These are phyloP conservation scores for Coniella vitis DNA, from an alignment of 2,329 filamentous ascomycete genomes.

Conservation along the genomic window DNA sequence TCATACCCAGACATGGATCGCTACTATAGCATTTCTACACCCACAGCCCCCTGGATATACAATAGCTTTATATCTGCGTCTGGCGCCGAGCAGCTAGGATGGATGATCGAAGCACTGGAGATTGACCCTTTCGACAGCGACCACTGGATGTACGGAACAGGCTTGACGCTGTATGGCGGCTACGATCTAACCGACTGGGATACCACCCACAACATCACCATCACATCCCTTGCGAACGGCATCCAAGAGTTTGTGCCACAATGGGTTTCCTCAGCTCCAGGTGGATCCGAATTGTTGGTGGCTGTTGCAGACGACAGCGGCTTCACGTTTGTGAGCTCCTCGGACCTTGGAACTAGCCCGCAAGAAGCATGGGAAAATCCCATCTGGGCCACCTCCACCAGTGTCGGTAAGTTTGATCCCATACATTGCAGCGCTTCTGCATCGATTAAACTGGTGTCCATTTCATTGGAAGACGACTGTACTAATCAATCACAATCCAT, in stretches of 20 bases:
- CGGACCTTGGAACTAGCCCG: constrained; percentile 34
- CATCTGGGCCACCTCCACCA: constrained; percentile 36
- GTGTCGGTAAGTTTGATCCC: constrained; percentile 28
- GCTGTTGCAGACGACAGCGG: constrained; percentile 46
- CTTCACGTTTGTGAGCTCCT: constrained; percentile 37
- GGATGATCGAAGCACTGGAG: constrained; percentile 54
- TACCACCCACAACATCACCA: constrained; percentile 38
- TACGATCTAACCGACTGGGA: constrained; percentile 52
- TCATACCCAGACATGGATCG: constrained; percentile 37
- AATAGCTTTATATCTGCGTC: constrained; percentile 36
- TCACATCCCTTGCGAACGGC: constrained; percentile 44
- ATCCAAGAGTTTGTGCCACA: constrained; percentile 48
- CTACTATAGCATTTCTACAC: constrained; percentile 39
- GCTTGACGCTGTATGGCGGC: constrained; percentile 33
- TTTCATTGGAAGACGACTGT: too few species aligned
- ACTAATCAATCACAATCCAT: too few species aligned
- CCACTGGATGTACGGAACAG: constrained; percentile 56
- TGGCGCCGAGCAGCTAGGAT: constrained; percentile 46
- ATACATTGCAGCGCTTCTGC: background rate
- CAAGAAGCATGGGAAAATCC: constrained; percentile 39
- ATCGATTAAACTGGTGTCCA: too few species aligned
- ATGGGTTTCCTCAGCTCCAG: constrained; percentile 40
- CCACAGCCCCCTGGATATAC: constrained; percentile 48
- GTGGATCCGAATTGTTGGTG: constrained; percentile 44
- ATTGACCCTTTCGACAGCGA: constrained; percentile 53